A percentile compares a stretch with the other conserved stretches of the same genome.
Conservation (phyloP, 768 basidiomycete species). For the Hericium coralloides region DNA sequence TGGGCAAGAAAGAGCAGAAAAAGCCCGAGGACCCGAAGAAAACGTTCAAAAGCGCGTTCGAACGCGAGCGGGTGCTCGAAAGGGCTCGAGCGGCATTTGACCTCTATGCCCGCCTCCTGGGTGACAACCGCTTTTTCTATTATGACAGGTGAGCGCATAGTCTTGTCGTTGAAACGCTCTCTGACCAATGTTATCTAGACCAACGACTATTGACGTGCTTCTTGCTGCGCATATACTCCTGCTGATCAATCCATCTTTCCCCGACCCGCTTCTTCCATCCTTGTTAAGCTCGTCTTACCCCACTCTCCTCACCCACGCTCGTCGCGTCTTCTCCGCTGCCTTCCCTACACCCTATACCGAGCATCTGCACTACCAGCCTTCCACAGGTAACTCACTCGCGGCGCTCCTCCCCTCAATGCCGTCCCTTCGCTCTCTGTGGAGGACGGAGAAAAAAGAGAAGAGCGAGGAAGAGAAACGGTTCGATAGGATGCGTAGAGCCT, state of each 20-base stretch:
- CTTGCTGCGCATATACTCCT: slow-evolving; percentile 64
- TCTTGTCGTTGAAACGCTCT: background rate
- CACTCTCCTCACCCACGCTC: slow-evolving; percentile 47
- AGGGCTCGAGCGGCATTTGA: slow-evolving; percentile 50
- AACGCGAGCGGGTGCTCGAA: slow-evolving; percentile 56
- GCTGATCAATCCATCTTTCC: slow-evolving; percentile 47
- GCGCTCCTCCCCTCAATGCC: slow-evolving; percentile 7
- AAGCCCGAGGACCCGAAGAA: slow-evolving; percentile 23
- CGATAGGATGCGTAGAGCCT: slow-evolving; percentile 44
- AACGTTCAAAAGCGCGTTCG: slow-evolving; percentile 47
- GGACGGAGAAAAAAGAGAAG: slow-evolving; percentile 13
- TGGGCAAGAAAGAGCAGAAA: slow-evolving; percentile 22
- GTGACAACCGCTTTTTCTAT: slow-evolving; percentile 41
- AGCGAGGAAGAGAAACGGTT: slow-evolving; percentile 38
- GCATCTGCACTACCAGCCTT: slow-evolving; percentile 5
- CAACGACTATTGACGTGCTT: slow-evolving; percentile 53
- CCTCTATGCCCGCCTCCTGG: slow-evolving; percentile 49
- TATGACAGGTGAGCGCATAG: slow-evolving; percentile 32
- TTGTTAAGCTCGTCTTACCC: slow-evolving; percentile 51
- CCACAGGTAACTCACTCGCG: slow-evolving; percentile 30
- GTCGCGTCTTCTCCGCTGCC: slow-evolving; percentile 32
- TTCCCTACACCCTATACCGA: slow-evolving; percentile 16
- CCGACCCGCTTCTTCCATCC: slow-evolving; percentile 48
- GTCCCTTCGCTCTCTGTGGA: slow-evolving; percentile 23
- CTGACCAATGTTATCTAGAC: slow-evolving; percentile 28